Evolutionary conservation across 2,329 filamentous ascomycete genomes (phyloP), one percentile per base, ranked within the genome.

Genomic region (Acrodontium crateriforme): DNA sequence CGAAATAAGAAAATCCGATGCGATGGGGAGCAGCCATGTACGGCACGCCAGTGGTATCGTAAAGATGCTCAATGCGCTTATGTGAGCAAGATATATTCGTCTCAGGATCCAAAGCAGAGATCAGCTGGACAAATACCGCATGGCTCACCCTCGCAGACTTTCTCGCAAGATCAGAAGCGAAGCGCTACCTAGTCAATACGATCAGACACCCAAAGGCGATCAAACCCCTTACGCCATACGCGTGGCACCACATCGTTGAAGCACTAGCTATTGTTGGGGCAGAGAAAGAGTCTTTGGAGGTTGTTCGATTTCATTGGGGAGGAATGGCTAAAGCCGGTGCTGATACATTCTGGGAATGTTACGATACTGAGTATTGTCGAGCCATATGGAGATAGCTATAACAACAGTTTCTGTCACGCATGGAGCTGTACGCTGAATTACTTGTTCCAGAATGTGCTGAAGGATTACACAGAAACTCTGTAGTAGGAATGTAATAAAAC

Each of bases 281-380:
- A 13, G 22, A 24, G 22, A n/a, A 13, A 6, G 22, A 24, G 22
- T 24, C n/a, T 24, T 6, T 24, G n/a, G 22, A 24, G 6, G 14
- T 24, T n/a, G 7, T 24, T n/a, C 11, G 14, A 12, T 6, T 6
- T n/a, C 14, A 24, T 24, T 24, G 22, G 22, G 22, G 22, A 11
- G 22, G 22, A 11, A 24, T 24, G 22, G 22, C 14, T n/a, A n/a
- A 13, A 8, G 22, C 22, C 7, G 22, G 22, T 13, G 22, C 22
- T 6, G 22, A 24, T 13, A 24, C 22, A 12, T 24, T 24, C 22
- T 24, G 22, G 22, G 22, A 24, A 12, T 24, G 22, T 12, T 24
- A 8, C 22, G 22, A 24, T 12, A n/a, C 22, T 12, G 6, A 24
- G 11, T n/a, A 24, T 13, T 6, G 7, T 7, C 22, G 11, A 24